A percentile compares a stretch with the other conserved stretches of the same genome.
Evolutionary conservation across 441 rosid species (phyloP).

Genomic region (Gossypium schwendimanii): DNA sequence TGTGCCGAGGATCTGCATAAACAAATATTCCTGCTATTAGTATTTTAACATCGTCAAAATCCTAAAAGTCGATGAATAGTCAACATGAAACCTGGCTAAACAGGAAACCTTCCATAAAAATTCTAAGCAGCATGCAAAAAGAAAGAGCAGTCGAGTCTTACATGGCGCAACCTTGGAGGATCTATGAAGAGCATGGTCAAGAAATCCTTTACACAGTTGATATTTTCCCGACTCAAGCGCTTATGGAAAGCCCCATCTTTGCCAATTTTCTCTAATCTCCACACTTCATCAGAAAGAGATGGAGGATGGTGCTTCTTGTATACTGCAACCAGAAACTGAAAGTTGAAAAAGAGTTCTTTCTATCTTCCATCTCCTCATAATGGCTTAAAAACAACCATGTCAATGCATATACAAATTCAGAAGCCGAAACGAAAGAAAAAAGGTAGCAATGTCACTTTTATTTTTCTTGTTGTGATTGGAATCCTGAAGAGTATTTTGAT

Average conservation of each 20-base stretch:
- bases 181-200: constrained; percentile 53
- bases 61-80: neutral
- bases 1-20: constrained; percentile 77
- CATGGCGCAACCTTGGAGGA: constrained; percentile 72
- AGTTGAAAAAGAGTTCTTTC: constrained; percentile 1
- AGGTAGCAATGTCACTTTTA: neutral
- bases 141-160: constrained; percentile 27
- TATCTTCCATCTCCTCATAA: neutral
- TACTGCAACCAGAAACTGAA: constrained; percentile 44
- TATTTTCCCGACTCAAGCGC: constrained; percentile 56
- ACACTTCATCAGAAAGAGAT: constrained; percentile 68
- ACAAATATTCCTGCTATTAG: neutral
- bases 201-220: constrained; percentile 72
- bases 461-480: neutral
- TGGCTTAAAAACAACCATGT: neutral
- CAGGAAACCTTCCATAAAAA: neutral
- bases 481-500: neutral
- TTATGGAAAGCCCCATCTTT: constrained; percentile 98
- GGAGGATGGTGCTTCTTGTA: constrained; percentile 96
- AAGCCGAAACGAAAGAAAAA: neutral
- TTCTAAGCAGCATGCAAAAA: neutral
- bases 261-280: constrained; percentile 98
- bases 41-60: neutral
- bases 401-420: neutral
- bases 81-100: neutral